A percentile compares a stretch with the other conserved stretches of the same genome.
phyloP scores from a whole-genome alignment of 2,329 filamentous ascomycete genomes.

The Teratosphaeria destructans region DNA sequence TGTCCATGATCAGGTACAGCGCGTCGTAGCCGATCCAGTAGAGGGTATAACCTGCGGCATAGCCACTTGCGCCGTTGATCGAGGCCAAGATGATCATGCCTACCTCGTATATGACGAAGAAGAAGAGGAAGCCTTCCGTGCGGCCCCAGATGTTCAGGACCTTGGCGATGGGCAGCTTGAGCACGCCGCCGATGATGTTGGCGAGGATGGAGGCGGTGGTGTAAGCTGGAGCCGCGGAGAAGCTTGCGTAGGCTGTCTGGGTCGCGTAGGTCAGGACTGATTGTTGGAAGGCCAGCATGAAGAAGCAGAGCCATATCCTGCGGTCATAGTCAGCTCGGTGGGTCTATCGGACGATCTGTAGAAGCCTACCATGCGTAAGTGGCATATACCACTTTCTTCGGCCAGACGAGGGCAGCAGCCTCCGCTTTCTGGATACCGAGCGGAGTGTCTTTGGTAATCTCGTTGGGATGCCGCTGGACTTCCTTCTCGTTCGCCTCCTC shows the following conservation, averaged over 20 bases:
- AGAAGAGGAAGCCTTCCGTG: constrained; percentile 29
- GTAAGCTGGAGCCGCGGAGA: constrained; percentile 27
- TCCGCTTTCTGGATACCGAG: constrained; percentile 30
- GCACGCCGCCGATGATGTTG: constrained; percentile 27
- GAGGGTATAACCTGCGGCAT: constrained; percentile 22
- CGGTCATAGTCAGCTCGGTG: constrained; percentile 1
- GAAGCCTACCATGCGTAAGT: constrained; percentile 29
- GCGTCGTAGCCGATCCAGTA: constrained; percentile 24
- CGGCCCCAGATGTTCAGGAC: constrained; percentile 33
- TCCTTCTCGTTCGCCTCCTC: constrained; percentile 24
- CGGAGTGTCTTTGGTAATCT: constrained; percentile 22
- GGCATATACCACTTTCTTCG: constrained; percentile 25
- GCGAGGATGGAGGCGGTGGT: constrained; percentile 27
- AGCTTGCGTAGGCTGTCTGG: constrained; percentile 30
- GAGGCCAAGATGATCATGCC: constrained; percentile 20
- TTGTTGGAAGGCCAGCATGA: constrained; percentile 39
- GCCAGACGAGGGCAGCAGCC: constrained; percentile 33
- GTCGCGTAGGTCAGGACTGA: constrained; percentile 28
- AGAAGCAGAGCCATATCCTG: constrained; percentile 39
- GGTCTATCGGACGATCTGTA: background rate
- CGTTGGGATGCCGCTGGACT: constrained; percentile 18
- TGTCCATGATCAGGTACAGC: constrained; percentile 23
- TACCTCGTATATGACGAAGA: constrained; percentile 32
- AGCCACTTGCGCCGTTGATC: constrained; percentile 17
- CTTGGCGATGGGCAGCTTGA: constrained; percentile 30